phyloP scores from a whole-genome alignment of 306 rosid species.

The Chamaecrista fasciculata region DNA sequence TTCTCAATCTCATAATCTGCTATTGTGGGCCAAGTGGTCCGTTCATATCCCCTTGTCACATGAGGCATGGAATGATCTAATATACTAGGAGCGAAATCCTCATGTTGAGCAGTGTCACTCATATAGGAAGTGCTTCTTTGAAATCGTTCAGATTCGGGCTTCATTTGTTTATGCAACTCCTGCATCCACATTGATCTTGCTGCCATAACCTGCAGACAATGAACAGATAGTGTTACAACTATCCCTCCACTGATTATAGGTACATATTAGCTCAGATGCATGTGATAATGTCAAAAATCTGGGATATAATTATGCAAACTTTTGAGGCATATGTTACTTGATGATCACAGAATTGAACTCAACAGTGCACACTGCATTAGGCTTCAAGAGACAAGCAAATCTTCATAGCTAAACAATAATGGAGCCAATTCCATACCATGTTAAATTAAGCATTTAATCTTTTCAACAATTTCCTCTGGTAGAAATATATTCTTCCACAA shows the following conservation, averaged over 20 bases:
- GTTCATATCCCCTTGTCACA: constrained; percentile 36
- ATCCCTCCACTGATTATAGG: background rate
- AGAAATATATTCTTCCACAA: background rate
- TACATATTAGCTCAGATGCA: constrained; percentile 3
- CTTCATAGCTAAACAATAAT: constrained; percentile 1
- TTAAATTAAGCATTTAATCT: background rate
- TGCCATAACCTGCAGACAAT: constrained; percentile 60
- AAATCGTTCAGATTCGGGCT: constrained; percentile 49
- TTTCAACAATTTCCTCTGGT: background rate
- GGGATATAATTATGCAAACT: background rate
- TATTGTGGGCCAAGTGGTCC: constrained; percentile 35
- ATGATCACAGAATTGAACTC: constrained; percentile 17
- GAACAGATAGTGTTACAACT: constrained; percentile 14
- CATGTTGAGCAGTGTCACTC: constrained; percentile 44
- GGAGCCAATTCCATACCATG: background rate
- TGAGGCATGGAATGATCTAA: constrained; percentile 35
- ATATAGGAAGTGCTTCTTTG: constrained; percentile 43
- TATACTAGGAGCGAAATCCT: constrained; percentile 41
- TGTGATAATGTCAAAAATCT: background rate
- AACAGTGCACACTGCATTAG: background rate
- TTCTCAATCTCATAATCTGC: constrained; percentile 55
- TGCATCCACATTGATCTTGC: constrained; percentile 94
- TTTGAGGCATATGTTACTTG: background rate
- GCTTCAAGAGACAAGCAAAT: constrained; percentile 2
- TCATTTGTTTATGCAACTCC: constrained; percentile 72